Evolutionary conservation across 148 eudicot species (phyloP), one percentile per base, ranked within the genome.

Genomic region (Chenopodium album): DNA sequence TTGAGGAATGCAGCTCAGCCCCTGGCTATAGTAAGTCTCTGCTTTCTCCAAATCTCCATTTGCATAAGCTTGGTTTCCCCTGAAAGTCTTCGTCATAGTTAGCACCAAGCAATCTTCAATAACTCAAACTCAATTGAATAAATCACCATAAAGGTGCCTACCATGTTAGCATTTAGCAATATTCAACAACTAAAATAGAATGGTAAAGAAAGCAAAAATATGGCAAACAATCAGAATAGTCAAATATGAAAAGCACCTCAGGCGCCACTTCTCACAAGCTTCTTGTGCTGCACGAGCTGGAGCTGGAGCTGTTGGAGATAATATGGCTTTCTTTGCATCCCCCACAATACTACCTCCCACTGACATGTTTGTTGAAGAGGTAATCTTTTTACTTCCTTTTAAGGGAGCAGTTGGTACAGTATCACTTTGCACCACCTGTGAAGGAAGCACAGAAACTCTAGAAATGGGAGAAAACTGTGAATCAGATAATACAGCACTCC

Each of bases 11-110:
- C 94, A 91, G 80, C 89, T 90, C 86, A 96, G 82, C 54, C 98
- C 99, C 80, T 90, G 92, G 73, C 97, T 89, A 86, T 96, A 96
- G 75, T 74, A 94, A 13, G 91, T 93, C 81, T 96, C 99, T 44
- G 99, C 99, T 83, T 87, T 94, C 60, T 84, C 86, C 71, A 90
- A 81, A 82, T 96, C 94, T 54, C 97, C 94, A 76, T 59, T 90
- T 67, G 90, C 84, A 89, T 96, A 96, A 79, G 99, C 98, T 90
- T 96, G 97, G 85, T 96, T 96, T 72, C 98, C 99, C 95, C 99
- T 96, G 71, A 54, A 67, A 20, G 19, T 74, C 70, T 66, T n/a
- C 1, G 16, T 59, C 60, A 78, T n/a, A 29, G 75, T 82, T 76
- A 82, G 62, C 78, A 73, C 17, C 81, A 72, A 80, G 62, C 76